Evolutionary conservation across 257 asterid species (phyloP).

Genomic region (Ligustrum vulgare): DNA sequence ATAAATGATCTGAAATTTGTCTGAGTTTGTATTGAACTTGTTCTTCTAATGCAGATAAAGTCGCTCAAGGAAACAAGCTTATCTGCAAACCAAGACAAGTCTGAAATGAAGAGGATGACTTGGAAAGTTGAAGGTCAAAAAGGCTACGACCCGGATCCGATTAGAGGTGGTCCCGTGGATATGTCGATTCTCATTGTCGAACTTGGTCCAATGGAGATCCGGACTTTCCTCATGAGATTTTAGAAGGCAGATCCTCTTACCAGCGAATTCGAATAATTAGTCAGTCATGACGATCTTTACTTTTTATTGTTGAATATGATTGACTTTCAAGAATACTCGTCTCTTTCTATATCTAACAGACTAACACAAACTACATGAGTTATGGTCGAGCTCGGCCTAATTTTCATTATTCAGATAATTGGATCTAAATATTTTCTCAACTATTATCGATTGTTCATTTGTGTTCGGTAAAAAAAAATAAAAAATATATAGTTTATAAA

Average conservation of each 20-base stretch:
- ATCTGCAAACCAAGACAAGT: constrained; percentile 76
- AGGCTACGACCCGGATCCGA: constrained; percentile 26
- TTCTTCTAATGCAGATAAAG: constrained; percentile 43
- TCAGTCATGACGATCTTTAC: too few relatives aligned
- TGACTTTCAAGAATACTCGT: neutral
- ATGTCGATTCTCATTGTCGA: constrained; percentile 47
- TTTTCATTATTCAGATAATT: too few relatives aligned
- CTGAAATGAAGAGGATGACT: constrained; percentile 52
- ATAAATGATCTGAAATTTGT: neutral
- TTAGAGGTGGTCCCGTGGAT: constrained; percentile 52
- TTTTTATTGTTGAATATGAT: neutral
- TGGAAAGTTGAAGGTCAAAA: constrained; percentile 58
- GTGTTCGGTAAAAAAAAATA: too few relatives aligned
- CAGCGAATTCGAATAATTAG: neutral
- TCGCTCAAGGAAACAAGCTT: constrained; percentile 62
- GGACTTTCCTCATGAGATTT: constrained; percentile 65
- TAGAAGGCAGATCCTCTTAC: constrained; percentile 3
- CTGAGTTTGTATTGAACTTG: neutral
- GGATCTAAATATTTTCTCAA: too few relatives aligned
- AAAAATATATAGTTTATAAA: too few relatives aligned
- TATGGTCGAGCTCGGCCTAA: neutral
- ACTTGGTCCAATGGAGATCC: constrained; percentile 91
- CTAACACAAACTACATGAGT: neutral
- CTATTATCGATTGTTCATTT: too few relatives aligned
- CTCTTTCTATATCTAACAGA: neutral